Base-by-base conservation (phyloP, 116 monocot species). In the Phalaenopsis hybrid region DNA sequence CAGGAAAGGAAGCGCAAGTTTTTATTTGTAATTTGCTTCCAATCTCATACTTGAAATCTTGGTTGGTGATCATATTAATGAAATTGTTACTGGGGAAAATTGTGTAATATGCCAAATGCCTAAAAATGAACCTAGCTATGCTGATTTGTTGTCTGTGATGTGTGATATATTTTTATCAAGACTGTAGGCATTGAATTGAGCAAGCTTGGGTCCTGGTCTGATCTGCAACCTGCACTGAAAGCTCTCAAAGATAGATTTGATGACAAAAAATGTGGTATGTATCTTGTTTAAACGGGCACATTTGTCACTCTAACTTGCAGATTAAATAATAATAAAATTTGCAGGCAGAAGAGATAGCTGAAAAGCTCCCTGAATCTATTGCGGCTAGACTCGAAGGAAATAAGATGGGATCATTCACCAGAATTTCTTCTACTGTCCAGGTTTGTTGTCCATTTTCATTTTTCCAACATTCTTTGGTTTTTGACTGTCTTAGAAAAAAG, bases 201-300 rank as follows among this genome's bases (percentile, higher is more conserved):
- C 4, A 72, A 34, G 4, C 72, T 72, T 72, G 37, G 72, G 37
- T 72, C 2, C 13, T 31, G 25, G 13, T 13, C 13, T 37, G 34
- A 98, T 85, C 81, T 98, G 86, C 76, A 92, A 72, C 95, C 98
- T 78, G 98, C 98, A 69, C 81, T 98, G 79, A 93, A 98, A 80
- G 92, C 92, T 68, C 95, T 98, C 8, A 98, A 98, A 82, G 95
- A 98, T 82, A 89, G 92, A 80, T 57, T n/a, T 98, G 81, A 98
- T 98, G 98, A 92, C 93, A 13, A 98, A 98, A 78, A 98, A 98
- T 88, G 98, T 98, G 93, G 97, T 97, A 94, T 90, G 97, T 78
- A 43, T 79, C 4, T 80, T 41, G 68, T 41, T 78, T 43, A 74
- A 18, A 81, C 17, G 57, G 75, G 33, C 33, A 76, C 59, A 37